These are phyloP conservation scores for Grigorovia transvaalensis DNA, from an alignment of 805 yeast genomes.

Conservation along the genomic window DNA sequence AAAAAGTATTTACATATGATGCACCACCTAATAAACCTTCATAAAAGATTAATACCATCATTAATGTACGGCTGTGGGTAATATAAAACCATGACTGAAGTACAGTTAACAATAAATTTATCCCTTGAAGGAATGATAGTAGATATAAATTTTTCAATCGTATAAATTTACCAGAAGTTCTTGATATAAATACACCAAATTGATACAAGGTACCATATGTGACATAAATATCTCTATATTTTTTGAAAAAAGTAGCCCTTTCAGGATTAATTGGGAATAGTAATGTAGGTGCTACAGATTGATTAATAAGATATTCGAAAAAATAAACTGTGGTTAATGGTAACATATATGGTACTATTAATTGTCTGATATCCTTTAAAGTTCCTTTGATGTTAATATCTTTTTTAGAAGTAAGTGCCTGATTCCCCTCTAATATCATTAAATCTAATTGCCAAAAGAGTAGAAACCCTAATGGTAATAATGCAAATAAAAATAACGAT, in stretches of 20 bases:
- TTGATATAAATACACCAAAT: slow-evolving; percentile 81
- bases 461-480: slow-evolving; percentile 45
- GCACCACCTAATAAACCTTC: slow-evolving; percentile 90
- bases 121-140: slow-evolving; percentile 54
- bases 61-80: slow-evolving; percentile 46
- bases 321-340: slow-evolving; percentile 79
- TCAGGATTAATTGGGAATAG: slow-evolving; percentile 56
- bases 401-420: background rate
- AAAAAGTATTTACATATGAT: slow-evolving; percentile 80
- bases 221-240: slow-evolving; percentile 80
- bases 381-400: slow-evolving; percentile 21
- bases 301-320: slow-evolving; percentile 82
- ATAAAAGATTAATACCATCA: slow-evolving; percentile 57
- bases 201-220: slow-evolving; percentile 86
- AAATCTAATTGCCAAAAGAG: slow-evolving; percentile 24
- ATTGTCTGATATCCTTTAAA: slow-evolving; percentile 30
- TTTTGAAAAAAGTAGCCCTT: slow-evolving; percentile 46
- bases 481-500: slow-evolving; percentile 48
- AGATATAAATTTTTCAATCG: slow-evolving; percentile 49
- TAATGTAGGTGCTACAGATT: slow-evolving; percentile 83
- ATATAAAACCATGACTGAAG: slow-evolving; percentile 53
- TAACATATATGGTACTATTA: slow-evolving; percentile 61
- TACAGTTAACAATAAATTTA: slow-evolving; percentile 50
- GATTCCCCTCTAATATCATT: background rate
- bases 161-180: slow-evolving; percentile 66